phyloP scores from a whole-genome alignment of 2,329 filamentous ascomycete genomes.

The Thelonectria olida region DNA sequence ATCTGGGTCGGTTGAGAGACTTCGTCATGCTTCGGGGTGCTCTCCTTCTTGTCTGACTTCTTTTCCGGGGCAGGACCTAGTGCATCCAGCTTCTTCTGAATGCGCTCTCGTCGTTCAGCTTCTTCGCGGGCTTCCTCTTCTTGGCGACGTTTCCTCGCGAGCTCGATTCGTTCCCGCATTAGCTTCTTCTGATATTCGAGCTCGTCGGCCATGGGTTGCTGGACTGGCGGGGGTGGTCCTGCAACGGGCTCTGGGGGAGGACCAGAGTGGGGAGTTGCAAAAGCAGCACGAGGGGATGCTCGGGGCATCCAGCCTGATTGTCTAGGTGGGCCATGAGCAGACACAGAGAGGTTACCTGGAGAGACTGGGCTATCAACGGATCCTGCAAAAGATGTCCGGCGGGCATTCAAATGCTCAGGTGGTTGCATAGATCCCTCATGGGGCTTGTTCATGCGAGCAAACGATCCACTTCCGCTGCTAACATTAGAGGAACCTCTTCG shows the following conservation, averaged over 20 bases:
- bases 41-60: slow-evolving; percentile 64
- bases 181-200: slow-evolving; percentile 73
- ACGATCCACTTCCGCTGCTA: slow-evolving; percentile 82
- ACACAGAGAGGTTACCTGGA: slow-evolving; percentile 43
- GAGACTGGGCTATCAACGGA: slow-evolving; percentile 62
- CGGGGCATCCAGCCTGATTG: slow-evolving; percentile 43
- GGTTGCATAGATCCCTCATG: slow-evolving; percentile 53
- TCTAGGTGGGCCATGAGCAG: slow-evolving; percentile 40
- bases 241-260: slow-evolving; percentile 43
- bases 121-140: slow-evolving; percentile 78
- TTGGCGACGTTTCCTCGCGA: slow-evolving; percentile 72
- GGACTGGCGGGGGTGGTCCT: slow-evolving; percentile 42
- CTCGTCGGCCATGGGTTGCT: slow-evolving; percentile 61
- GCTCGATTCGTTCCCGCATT: slow-evolving; percentile 76
- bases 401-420: slow-evolving; percentile 54
- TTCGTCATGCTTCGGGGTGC: slow-evolving; percentile 52
- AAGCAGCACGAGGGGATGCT: slow-evolving; percentile 54
- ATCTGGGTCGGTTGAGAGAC: slow-evolving; percentile 43
- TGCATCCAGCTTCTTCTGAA: slow-evolving; percentile 76
- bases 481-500: slow-evolving; percentile 90
- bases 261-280: slow-evolving; percentile 50
- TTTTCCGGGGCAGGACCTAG: slow-evolving; percentile 72
- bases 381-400: slow-evolving; percentile 59
- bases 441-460: slow-evolving; percentile 62
- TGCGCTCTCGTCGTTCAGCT: slow-evolving; percentile 74